phyloP scores from a whole-genome alignment of 202 grass and related monocot species.

The Tripidium arundinaceum region DNA sequence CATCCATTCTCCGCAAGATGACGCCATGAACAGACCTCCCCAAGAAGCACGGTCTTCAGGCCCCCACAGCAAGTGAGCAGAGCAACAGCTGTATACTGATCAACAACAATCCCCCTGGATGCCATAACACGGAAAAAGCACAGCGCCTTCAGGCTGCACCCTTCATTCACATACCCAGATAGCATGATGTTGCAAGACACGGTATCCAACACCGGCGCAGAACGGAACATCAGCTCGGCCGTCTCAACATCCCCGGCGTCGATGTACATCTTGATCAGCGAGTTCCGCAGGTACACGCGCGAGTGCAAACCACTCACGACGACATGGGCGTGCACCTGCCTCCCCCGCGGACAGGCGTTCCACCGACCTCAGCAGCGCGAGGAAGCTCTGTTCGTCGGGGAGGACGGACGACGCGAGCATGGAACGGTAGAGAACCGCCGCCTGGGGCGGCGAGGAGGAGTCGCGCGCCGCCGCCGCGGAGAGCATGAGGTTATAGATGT shows the following conservation, averaged over 20 bases:
- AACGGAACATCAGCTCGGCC: slow-evolving; percentile 35
- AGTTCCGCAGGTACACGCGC: slow-evolving; percentile 38
- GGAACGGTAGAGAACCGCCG: slow-evolving; percentile 29
- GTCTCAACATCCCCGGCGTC: slow-evolving; percentile 19
- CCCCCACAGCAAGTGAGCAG: slow-evolving; percentile 42
- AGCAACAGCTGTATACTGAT: slow-evolving; percentile 41
- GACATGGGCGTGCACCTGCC: slow-evolving; percentile 53
- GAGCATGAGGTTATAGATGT: slow-evolving; percentile 50
- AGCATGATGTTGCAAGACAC: slow-evolving; percentile 50
- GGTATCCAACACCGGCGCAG: not conserved
- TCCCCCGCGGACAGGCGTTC: slow-evolving; percentile 1
- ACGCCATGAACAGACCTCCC: slow-evolving; percentile 41
- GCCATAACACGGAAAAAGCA: slow-evolving; percentile 22
- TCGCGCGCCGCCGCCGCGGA: slow-evolving; percentile 15
- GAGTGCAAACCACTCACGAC: slow-evolving; percentile 28
- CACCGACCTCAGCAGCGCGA: slow-evolving; percentile 46
- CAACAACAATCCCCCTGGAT: slow-evolving; percentile 18
- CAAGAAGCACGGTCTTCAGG: slow-evolving; percentile 16
- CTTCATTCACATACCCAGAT: slow-evolving; percentile 42
- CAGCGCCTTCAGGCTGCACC: slow-evolving; percentile 24
- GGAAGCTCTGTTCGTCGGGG: slow-evolving; percentile 43
- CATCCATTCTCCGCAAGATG: slow-evolving; percentile 4
- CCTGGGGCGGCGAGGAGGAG: not conserved
- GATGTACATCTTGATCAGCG: slow-evolving; percentile 54
- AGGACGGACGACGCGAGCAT: slow-evolving; percentile 25